Base-by-base conservation (phyloP, 768 basidiomycete genomes). In the Dentipellis sp. region DNA sequence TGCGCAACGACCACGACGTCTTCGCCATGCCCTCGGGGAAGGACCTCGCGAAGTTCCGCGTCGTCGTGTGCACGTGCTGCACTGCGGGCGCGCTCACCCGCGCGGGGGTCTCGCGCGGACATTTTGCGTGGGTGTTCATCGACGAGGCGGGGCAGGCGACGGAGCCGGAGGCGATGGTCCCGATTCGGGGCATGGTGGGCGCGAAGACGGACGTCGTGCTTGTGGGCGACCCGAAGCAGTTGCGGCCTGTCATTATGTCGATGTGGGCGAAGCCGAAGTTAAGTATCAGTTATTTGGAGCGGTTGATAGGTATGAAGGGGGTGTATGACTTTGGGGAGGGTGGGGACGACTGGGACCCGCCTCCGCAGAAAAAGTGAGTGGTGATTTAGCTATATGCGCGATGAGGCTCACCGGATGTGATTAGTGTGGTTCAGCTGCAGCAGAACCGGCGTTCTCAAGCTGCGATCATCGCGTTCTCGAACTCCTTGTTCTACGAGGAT, bases 131-230 rank as follows among this genome's bases (percentile, higher is more conserved):
- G 58, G 78, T 86, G 11, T 79, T 86, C 60, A 68, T 82, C 39
- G 83, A 86, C 60, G 83, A 86, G 57, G 83, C 81, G 3, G 83
- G 81, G 0, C 83, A 86, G 60, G 83, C 77, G 0, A 75, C 75
- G 40, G 83, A 86, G 61, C 81, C 83, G 0, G 78, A 81, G 59
- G 65, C 74, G 9, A 78, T 84, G 74, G 71, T 82, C 3, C 62
- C 71, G 0, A 66, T 75, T 34, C 62, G 61, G 53, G 63, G 66
- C 1, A 62, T 73, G 54, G 69, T 68, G 9, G 66, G 65, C 54
- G 50, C 60, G 10, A 16, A 59, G 5, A 75, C 74, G 2, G 73
- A 72, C 39, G 59, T 75, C 37, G 61, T 75, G 17, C 61, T 75
- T 2, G 65, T 69, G 11, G 74, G 74, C 0, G 74, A 75, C 60